Base-by-base conservation (phyloP, 495 filamentous ascomycete genomes). In the Lepidopterella palustris region DNA sequence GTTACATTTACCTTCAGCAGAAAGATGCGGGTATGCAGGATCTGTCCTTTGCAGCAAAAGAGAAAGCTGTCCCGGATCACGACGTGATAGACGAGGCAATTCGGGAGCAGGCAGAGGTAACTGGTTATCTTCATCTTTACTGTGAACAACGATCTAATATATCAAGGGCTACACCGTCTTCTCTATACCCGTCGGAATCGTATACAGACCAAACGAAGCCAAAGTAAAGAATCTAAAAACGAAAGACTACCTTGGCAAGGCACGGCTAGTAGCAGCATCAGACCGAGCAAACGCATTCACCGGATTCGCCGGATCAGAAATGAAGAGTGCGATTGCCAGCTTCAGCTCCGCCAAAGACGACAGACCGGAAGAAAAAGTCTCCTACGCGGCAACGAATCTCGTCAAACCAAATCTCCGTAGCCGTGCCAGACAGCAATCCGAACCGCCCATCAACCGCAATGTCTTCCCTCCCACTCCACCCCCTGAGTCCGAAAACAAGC, bases 41-140 rank as follows among this genome's bases (percentile, higher is more conserved):
- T 79, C 76, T 99, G 52, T 81, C 84, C 50, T 96, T 85, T 73
- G 93, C 93, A 4, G 87, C 87, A n/a, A 91, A 95, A 73, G 93
- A 99, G 76, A 97, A 96, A 76, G 86, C 90, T 42, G 91, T 92
- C 0, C 83, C 91, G 45, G 92, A 96, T 61, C 93, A 99, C 73
- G 89, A 91, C 72, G 93, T 99, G 58, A 99, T 99, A 69, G 88
- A 99, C 64, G 93, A 99, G 69, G 93, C 93, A 0, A 96, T 99
- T 62, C 77, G 76, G 59, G 95, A 97, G 71, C 83, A 91, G 67
- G 95, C 95, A 54, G 90, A 97, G 78, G 91, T 95, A 79, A 45
- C 79, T 68, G n/a, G n/a, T n/a, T n/a, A n/a, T 27, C 21, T 47
- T 39, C 32, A 28, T 10, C 26, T 29, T 45, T n/a, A 23, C 18